phyloP scores from a whole-genome alignment of 768 basidiomycete genomes.

The Tulasnella sp. region DNA sequence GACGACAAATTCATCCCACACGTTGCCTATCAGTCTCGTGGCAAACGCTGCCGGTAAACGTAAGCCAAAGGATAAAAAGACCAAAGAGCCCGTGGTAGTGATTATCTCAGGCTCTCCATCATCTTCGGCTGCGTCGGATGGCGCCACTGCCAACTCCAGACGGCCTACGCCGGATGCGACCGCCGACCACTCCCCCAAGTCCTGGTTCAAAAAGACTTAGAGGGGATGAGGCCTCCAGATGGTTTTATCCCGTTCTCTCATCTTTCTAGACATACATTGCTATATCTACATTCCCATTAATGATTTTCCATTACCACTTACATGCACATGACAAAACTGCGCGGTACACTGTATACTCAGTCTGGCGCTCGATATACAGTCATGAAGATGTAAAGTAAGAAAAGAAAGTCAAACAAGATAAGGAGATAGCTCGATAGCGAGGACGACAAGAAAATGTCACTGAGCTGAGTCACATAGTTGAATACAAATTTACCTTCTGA shows the following conservation, averaged over 20 bases:
- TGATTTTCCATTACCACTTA: no score
- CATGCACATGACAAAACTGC: no score
- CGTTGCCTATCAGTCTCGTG: conserved; percentile 49
- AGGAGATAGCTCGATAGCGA: not conserved
- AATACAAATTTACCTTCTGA: not conserved
- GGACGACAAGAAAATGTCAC: not conserved
- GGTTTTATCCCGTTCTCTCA: no score
- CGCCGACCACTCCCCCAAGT: not conserved
- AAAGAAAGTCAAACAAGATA: no score
- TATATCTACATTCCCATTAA: no score
- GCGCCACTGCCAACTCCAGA: not conserved
- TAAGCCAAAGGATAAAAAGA: conserved; percentile 17
- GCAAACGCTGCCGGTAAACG: conserved; percentile 60
- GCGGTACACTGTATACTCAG: no score
- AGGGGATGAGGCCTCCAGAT: no score
- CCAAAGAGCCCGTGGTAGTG: not conserved
- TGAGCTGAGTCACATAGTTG: not conserved
- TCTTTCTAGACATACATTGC: no score
- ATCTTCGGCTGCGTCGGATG: no score
- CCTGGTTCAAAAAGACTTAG: conserved; percentile 4
- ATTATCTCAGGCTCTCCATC: no score
- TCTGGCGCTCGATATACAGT: no score
- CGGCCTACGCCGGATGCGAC: not conserved
- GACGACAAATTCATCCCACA: conserved; percentile 13
- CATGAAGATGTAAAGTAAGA: no score